A percentile compares a stretch with the other conserved stretches of the same genome.
These are phyloP conservation scores for Mastigamoeba balamuthi DNA, from an alignment of 78 protist genomes.

Conservation along the genomic window DNA sequence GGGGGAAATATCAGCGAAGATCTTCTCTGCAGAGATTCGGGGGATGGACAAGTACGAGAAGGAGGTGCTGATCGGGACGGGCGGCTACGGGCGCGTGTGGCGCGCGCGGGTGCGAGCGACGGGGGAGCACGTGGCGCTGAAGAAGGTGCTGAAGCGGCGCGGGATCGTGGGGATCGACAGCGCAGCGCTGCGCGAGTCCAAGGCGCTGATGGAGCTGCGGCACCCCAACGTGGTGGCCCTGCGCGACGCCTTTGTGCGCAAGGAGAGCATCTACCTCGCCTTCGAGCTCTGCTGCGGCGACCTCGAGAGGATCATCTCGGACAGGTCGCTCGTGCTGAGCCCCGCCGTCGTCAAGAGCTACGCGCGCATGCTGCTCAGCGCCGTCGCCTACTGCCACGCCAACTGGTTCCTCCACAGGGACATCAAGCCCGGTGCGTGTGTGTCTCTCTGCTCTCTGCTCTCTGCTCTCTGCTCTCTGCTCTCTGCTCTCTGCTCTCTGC, in stretches of 20 bases:
- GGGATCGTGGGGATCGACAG: constrained; percentile 96
- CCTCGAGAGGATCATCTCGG: constrained; percentile 22
- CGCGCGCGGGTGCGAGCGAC: constrained; percentile 76
- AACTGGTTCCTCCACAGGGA: constrained; percentile 47
- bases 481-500: too few species aligned
- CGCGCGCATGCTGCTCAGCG: constrained; percentile 17
- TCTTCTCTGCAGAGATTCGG: too few species aligned
- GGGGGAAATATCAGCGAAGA: too few species aligned
- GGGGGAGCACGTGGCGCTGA: constrained; percentile 80
- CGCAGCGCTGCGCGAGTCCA: constrained; percentile 92
- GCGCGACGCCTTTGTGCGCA: constrained; percentile 17
- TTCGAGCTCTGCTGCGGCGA: constrained; percentile 44
- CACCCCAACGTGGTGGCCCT: constrained; percentile 88
- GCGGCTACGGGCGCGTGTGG: constrained; percentile 93
- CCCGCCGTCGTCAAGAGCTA: constrained; percentile 39
- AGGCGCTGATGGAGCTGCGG: constrained; percentile 73
- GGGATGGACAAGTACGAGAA: constrained; percentile 66
- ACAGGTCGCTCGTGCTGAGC: constrained; percentile 5
- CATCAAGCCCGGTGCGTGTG: too few species aligned
- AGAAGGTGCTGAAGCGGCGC: constrained; percentile 80
- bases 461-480: too few species aligned
- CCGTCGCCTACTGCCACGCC: constrained; percentile 26
- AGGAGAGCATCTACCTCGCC: constrained; percentile 30
- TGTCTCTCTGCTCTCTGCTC: too few species aligned
- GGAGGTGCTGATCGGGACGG: constrained; percentile 94